A percentile compares a stretch with the other conserved stretches of the same genome.
These are phyloP conservation scores for Casuarina equisetifolia DNA, from an alignment of 306 rosid genomes.

Conservation along the genomic window DNA sequence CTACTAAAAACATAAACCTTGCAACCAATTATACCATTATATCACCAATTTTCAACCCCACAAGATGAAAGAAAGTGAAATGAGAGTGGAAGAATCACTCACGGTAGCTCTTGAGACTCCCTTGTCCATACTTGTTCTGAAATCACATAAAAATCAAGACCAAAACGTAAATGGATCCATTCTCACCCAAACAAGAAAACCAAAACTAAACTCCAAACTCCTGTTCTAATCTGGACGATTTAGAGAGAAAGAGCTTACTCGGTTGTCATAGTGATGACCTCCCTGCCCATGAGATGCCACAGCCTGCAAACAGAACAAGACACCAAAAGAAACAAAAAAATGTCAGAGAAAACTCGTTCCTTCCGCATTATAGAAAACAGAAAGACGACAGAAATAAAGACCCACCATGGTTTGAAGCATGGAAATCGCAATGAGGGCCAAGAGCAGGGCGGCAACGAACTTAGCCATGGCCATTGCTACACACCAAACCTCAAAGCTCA, in stretches of 20 bases:
- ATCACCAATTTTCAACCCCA: not conserved
- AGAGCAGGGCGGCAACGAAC: slow-evolving; percentile 41
- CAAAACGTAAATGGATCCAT: not conserved
- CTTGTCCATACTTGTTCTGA: slow-evolving; percentile 67
- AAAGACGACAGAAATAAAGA: not conserved
- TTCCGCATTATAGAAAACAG: not conserved
- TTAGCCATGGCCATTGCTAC: slow-evolving; percentile 56
- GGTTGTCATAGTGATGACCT: slow-evolving; percentile 46
- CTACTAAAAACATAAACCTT: no score
- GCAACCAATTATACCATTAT: no score
- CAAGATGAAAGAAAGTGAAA: not conserved
- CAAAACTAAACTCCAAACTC: not conserved
- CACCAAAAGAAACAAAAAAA: not conserved
- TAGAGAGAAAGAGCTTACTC: slow-evolving; percentile 32
- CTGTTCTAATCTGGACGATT: not conserved
- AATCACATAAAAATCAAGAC: slow-evolving; percentile 12
- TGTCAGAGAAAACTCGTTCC: not conserved
- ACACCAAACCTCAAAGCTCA: not conserved
- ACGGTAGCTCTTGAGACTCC: slow-evolving; percentile 74
- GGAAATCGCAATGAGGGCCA: slow-evolving; percentile 64
- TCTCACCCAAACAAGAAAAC: not conserved
- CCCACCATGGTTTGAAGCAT: slow-evolving; percentile 68
- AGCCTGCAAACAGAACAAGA: slow-evolving; percentile 43
- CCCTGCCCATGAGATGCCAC: slow-evolving; percentile 68
- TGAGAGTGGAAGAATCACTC: slow-evolving; percentile 26